These are phyloP conservation scores for Globisporangium viniferum DNA, from an alignment of 352 stramenopile species.

Conservation along the genomic window DNA sequence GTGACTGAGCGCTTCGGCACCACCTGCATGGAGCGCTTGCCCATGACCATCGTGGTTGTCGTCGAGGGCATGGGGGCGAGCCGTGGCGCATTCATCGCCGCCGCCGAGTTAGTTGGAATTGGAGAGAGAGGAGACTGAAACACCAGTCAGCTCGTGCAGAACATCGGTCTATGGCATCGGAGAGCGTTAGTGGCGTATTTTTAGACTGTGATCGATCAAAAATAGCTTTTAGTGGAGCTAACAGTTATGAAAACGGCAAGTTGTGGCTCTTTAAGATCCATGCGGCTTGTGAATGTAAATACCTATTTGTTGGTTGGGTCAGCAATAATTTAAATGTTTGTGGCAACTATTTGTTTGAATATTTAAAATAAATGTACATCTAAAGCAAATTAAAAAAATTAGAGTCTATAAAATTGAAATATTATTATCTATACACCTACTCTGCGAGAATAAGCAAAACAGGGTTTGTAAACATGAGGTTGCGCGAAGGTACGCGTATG, in stretches of 20 bases:
- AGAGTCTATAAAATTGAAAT: background rate
- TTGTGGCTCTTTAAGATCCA: too few species aligned
- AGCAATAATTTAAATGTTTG: too few species aligned
- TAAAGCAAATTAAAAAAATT: too few species aligned
- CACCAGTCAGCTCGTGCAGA: background rate
- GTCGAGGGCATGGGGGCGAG: slow-evolving; percentile 13
- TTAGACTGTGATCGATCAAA: too few species aligned
- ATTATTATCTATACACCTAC: background rate
- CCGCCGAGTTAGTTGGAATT: background rate
- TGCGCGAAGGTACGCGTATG: background rate
- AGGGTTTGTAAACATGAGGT: background rate
- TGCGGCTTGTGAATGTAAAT: too few species aligned
- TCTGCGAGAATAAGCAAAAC: background rate
- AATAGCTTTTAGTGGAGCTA: too few species aligned
- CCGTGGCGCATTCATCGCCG: background rate
- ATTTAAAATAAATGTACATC: too few species aligned
- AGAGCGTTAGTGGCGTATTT: too few species aligned
- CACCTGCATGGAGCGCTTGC: slow-evolving; percentile 31
- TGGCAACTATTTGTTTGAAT: too few species aligned
- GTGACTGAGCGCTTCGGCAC: slow-evolving; percentile 26
- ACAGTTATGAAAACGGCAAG: too few species aligned
- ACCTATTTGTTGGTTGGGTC: too few species aligned
- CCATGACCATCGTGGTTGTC: background rate
- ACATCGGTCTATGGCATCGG: too few species aligned
- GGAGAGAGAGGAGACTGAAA: background rate